A percentile compares a stretch with the other conserved stretches of the same genome.
phyloP scores from a whole-genome alignment of 139 green algal genomes.

The Chlorella vulgaris region DNA sequence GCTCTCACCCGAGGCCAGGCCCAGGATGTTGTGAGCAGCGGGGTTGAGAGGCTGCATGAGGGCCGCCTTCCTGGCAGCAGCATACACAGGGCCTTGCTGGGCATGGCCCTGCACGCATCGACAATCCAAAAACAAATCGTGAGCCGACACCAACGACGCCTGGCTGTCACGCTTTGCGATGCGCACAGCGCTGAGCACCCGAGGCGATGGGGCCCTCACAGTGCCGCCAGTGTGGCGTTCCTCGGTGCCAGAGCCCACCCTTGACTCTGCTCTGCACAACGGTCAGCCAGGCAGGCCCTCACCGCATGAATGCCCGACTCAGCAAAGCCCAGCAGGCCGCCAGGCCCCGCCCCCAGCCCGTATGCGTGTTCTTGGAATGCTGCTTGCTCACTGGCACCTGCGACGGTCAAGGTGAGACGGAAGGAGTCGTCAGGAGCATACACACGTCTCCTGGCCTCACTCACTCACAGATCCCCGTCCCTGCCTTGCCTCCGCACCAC shows the following conservation, averaged over 20 bases:
- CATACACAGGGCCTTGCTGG: constrained; percentile 41
- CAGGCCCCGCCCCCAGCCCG: constrained; percentile 52
- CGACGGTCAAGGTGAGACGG: neutral
- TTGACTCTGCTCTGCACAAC: neutral
- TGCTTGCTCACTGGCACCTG: constrained; percentile 36
- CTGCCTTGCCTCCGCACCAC: neutral
- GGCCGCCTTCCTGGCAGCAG: constrained; percentile 46
- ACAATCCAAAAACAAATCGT: no score
- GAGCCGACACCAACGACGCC: no score
- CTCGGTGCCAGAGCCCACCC: no score
- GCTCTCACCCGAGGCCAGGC: constrained; percentile 33
- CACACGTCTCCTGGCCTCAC: neutral
- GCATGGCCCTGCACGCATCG: neutral
- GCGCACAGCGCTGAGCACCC: neutral
- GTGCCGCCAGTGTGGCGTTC: no score
- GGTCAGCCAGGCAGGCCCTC: constrained; percentile 12
- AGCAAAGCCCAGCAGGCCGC: constrained; percentile 46
- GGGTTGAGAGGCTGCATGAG: constrained; percentile 65
- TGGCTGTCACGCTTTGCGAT: neutral
- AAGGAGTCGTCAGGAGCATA: neutral
- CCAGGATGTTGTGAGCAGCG: constrained; percentile 55
- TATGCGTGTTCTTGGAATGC: constrained; percentile 62
- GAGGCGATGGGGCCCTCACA: no score
- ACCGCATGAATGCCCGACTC: constrained; percentile 38
- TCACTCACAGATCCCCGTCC: neutral